Evolutionary conservation across 257 asterid species (phyloP).

Genomic region (Salvia hispanica): DNA sequence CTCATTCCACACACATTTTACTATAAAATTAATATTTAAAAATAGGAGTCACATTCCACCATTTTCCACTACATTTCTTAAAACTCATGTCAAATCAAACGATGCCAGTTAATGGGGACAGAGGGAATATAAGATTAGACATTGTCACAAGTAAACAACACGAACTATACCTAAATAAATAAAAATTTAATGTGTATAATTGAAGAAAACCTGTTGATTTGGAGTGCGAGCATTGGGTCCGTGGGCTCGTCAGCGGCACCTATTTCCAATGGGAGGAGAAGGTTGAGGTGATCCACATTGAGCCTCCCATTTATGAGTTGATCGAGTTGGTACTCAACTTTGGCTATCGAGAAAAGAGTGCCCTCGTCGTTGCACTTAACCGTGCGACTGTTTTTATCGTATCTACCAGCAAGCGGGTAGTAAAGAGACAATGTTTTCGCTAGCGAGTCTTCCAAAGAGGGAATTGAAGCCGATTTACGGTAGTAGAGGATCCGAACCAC

Average conservation of each 20-base stretch:
- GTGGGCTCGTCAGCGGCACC: constrained; percentile 24
- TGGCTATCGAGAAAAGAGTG: constrained; percentile 7
- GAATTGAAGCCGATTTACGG: no score
- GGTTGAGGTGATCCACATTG: constrained; percentile 13
- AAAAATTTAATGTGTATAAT: background rate
- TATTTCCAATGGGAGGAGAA: constrained; percentile 23
- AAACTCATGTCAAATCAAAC: no score
- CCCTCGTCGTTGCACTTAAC: constrained; percentile 35
- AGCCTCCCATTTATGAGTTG: background rate
- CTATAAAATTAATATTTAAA: no score
- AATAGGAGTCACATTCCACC: no score
- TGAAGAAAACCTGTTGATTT: constrained; percentile 17
- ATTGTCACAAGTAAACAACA: background rate
- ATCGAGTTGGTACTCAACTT: constrained; percentile 15
- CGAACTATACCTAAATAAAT: background rate
- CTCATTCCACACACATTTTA: no score
- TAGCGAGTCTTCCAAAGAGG: constrained; percentile 23
- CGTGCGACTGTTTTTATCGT: constrained; percentile 9
- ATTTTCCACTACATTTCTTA: no score
- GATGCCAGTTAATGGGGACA: no score
- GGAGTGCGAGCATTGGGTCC: constrained; percentile 29
- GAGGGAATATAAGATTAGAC: no score
- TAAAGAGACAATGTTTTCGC: constrained; percentile 3
- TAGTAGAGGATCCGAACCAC: constrained; percentile 28
- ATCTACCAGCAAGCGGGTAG: constrained; percentile 33